These are phyloP conservation scores for Millerozyma miso DNA, from an alignment of 805 yeast species.

Conservation along the genomic window DNA sequence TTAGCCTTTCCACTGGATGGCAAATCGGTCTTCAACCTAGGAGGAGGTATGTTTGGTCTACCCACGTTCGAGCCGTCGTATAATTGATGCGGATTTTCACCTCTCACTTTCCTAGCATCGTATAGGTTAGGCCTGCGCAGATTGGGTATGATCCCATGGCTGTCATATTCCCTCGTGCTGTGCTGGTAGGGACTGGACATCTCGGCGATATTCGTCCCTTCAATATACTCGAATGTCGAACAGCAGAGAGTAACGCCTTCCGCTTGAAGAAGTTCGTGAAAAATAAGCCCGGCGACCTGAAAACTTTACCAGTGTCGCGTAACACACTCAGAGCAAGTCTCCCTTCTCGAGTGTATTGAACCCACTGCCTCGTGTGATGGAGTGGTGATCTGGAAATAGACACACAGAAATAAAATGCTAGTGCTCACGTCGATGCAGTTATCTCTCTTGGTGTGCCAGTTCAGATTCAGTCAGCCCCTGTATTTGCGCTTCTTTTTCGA, in stretches of 20 bases:
- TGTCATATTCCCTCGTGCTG: background rate
- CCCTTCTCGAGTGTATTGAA: too few species aligned
- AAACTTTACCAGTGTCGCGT: too few species aligned
- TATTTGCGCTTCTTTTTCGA: background rate
- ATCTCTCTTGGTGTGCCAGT: background rate
- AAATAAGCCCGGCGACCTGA: too few species aligned
- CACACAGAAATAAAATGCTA: background rate
- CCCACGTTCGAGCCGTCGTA: background rate
- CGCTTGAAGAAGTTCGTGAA: too few species aligned
- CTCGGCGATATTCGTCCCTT: too few species aligned
- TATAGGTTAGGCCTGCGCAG: background rate
- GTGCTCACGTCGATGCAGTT: background rate
- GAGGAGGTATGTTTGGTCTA: background rate
- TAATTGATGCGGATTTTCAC: background rate
- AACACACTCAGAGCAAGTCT: too few species aligned
- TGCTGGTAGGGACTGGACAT: background rate
- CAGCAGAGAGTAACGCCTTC: too few species aligned
- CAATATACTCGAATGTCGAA: too few species aligned
- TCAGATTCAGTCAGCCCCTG: background rate
- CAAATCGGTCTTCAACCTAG: background rate
- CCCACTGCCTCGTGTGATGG: too few species aligned
- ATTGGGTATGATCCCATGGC: background rate
- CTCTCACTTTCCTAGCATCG: background rate
- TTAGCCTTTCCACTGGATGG: background rate
- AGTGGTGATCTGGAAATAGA: background rate